Evolutionary conservation across 2,329 filamentous ascomycete genomes (phyloP), one percentile per base, ranked within the genome.

Genomic region (Claviceps fusiformis): DNA sequence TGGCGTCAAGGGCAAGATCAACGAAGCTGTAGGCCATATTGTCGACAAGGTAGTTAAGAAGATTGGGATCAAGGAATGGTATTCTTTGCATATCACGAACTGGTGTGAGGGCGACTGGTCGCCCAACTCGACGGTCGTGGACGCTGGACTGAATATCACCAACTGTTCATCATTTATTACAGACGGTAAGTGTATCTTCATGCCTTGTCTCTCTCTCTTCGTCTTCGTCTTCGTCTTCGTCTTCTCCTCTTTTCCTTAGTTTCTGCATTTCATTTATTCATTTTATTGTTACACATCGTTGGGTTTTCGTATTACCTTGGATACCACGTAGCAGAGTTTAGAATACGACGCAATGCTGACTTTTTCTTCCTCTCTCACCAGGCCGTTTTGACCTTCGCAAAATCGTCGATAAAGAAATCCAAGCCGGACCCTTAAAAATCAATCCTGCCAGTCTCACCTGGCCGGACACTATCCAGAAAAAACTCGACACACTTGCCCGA

Each of bases 1-100:
- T 43, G 65, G 68, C 9, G 64, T 69, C 56, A 66, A 65, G 51
- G 68, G 70, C 46, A 63, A 68, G 48, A 56, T 75, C 57, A 71
- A 72, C 59, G 65, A 73, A 37, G 61, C 75, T 39, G 65, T 67
- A 5, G 68, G 71, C 55, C 66, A 71, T 8, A 58, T 72, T 44
- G 70, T 70, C 43, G 73, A 72, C 55, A 60, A 72, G 53, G 52
- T 76, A 49, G 66, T 70, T 51, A 65, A 70, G 13, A 66, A 69
- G n/a, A 64, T 78, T 33, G 74, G 75, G 29, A 71, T 78, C 55
- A 69, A 71, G 1, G 67, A 78, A 57, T 78, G 75, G 75, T 78
- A 78, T 60, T 77, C 74, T 17, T 57, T 78, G 35, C 75, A 78
- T 59, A 59, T 78, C 60, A 73, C 75, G 72, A 68, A 70, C 44